A percentile compares a stretch with the other conserved stretches of the same genome.
These are phyloP conservation scores for Verticillium albo-atrum DNA, from an alignment of 2,329 filamentous ascomycete species.

Conservation along the genomic window DNA sequence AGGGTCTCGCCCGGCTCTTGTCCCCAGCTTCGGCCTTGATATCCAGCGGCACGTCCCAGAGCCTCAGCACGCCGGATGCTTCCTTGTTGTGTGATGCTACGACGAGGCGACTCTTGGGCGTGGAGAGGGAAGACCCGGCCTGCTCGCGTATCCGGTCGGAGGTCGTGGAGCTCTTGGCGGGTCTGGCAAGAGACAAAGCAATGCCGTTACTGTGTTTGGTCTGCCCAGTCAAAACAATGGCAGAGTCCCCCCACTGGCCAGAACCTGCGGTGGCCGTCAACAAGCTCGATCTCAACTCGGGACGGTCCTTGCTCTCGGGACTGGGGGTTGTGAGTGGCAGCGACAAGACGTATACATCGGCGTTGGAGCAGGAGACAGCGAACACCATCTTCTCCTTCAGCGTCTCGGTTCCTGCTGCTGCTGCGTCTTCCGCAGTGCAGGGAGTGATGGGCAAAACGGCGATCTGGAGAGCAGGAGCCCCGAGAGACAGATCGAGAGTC, in stretches of 20 bases:
- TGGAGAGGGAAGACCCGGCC: not conserved
- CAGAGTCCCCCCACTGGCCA: constrained; percentile 59
- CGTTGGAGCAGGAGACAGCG: constrained; percentile 53
- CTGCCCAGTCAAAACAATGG: constrained; percentile 51
- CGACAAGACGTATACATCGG: constrained; percentile 52
- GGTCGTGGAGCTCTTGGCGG: constrained; percentile 21
- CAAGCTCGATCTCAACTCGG: constrained; percentile 46
- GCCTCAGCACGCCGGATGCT: constrained; percentile 51
- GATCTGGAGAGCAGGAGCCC: constrained; percentile 50
- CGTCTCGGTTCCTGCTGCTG: constrained; percentile 40
- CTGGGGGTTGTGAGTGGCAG: constrained; percentile 59
- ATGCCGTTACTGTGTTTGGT: constrained; percentile 48
- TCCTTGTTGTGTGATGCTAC: constrained; percentile 57
- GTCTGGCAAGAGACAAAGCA: constrained; percentile 47
- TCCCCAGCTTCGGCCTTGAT: constrained; percentile 25
- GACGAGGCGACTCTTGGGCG: constrained; percentile 37
- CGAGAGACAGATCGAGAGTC: constrained; percentile 56
- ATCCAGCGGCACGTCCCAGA: constrained; percentile 55
- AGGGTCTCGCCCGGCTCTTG: constrained; percentile 35
- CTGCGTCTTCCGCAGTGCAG: constrained; percentile 43
- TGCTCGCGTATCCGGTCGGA: constrained; percentile 7
- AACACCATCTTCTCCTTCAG: constrained; percentile 58
- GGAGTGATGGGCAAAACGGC: constrained; percentile 50
- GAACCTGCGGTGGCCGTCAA: constrained; percentile 52
- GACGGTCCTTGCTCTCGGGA: constrained; percentile 51